Conservation (phyloP, 1,139 yeast genomes). For the Barnettozyma hawaiiensis region DNA sequence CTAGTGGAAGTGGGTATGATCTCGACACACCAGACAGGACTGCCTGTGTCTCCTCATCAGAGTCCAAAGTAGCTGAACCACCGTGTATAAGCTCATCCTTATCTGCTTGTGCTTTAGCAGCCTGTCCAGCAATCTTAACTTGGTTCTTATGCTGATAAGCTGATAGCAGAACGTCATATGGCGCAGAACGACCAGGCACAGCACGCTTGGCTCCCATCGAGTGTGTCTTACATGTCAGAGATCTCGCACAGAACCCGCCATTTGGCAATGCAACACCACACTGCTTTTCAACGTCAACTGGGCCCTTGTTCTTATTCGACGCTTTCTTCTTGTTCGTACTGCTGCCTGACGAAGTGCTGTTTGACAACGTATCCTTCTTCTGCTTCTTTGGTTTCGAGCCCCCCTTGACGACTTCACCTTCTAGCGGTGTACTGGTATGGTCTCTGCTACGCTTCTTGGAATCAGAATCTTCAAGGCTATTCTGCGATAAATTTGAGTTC, state of each 20-base stretch:
- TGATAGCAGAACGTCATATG: slow-evolving; percentile 81
- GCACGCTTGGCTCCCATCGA: slow-evolving; percentile 98
- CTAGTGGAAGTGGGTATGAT: slow-evolving; percentile 78
- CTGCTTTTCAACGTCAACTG: slow-evolving; percentile 90
- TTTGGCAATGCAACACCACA: slow-evolving; percentile 94
- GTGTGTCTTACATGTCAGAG: slow-evolving; percentile 94
- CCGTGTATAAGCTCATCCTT: slow-evolving; percentile 40
- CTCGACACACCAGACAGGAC: slow-evolving; percentile 88
- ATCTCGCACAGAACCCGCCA: slow-evolving; percentile 92
- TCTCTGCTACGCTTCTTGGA: slow-evolving; percentile 20
- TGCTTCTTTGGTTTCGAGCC: slow-evolving; percentile 23
- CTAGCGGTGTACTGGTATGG: slow-evolving; percentile 15
- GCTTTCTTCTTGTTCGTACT: slow-evolving; percentile 45
- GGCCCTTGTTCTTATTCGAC: slow-evolving; percentile 63
- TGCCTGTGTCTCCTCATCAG: slow-evolving; percentile 91
- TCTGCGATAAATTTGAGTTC: background rate
- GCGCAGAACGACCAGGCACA: slow-evolving; percentile 87
- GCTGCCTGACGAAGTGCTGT: slow-evolving; percentile 18
- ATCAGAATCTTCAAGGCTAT: background rate
- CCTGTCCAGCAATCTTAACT: slow-evolving; percentile 79
- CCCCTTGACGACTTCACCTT: slow-evolving; percentile 29
- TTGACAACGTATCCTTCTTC: slow-evolving; percentile 14
- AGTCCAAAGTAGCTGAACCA: slow-evolving; percentile 40
- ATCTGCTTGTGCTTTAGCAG: slow-evolving; percentile 57
- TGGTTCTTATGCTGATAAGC: slow-evolving; percentile 91